Evolutionary conservation across 257 asterid genomes (phyloP).

Genomic region (Solanum verrucosum): DNA sequence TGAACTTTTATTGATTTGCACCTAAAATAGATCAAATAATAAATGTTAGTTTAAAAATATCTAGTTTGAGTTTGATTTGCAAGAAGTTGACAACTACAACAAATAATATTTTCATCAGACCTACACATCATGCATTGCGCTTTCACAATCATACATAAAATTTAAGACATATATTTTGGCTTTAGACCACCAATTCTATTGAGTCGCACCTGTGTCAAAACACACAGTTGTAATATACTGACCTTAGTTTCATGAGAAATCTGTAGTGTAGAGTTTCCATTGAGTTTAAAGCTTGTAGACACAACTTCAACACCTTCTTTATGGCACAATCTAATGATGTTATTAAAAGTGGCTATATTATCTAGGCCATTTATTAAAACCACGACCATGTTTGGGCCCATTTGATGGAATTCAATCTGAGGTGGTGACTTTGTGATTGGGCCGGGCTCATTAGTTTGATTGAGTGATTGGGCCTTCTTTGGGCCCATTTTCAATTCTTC

Average conservation of each 20-base stretch:
- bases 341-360: constrained; percentile 16
- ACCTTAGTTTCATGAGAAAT: constrained; percentile 26
- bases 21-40: background rate
- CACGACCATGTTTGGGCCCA: constrained; percentile 29
- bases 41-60: background rate
- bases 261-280: constrained; percentile 33
- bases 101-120: background rate
- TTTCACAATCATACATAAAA: background rate
- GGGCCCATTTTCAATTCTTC: constrained; percentile 7
- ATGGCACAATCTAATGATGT: constrained; percentile 15
- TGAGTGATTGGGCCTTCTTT: background rate
- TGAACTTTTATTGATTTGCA: constrained; percentile 16
- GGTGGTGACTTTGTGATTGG: constrained; percentile 1
- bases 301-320: constrained; percentile 30
- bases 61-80: background rate
- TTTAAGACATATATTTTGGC: background rate
- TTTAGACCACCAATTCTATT: background rate
- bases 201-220: background rate
- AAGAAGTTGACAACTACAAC: no score
- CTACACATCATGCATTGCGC: background rate
- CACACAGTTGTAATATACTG: background rate
- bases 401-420: constrained; percentile 30
- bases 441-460: background rate
- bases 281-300: constrained; percentile 23
- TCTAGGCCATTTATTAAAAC: constrained; percentile 18